Evolutionary conservation across 1,284 basidiomycete genomes (phyloP).

Genomic region (Puccinia novopanici): DNA sequence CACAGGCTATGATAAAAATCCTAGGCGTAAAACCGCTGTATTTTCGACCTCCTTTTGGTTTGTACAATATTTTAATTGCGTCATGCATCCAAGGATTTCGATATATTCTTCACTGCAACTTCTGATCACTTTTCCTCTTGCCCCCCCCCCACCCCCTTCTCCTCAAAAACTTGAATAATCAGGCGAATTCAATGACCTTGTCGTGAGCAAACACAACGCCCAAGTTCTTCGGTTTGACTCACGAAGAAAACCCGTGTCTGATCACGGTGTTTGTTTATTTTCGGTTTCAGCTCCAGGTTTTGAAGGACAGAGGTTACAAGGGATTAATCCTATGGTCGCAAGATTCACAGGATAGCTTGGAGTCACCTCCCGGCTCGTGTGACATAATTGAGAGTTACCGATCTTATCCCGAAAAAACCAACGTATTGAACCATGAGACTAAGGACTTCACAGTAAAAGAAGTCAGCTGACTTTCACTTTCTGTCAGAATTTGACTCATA

Average conservation of each 20-base stretch:
- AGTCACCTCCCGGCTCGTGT: background rate
- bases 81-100: background rate
- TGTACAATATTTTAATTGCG: background rate
- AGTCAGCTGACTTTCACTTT: background rate
- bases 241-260: background rate
- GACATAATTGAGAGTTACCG: constrained; percentile 35
- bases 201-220: constrained; percentile 14
- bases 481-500: background rate
- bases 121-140: background rate
- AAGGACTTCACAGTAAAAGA: background rate
- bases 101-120: background rate
- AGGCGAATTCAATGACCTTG: constrained; percentile 52
- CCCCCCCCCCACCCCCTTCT: background rate
- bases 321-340: constrained; percentile 49
- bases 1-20: constrained; percentile 56
- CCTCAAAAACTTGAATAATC: constrained; percentile 38
- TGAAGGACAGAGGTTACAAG: constrained; percentile 55
- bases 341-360: constrained; percentile 24
- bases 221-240: background rate
- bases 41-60: constrained; percentile 54
- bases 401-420: constrained; percentile 22
- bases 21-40: constrained; percentile 56
- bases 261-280: too few species aligned
- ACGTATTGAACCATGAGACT: constrained; percentile 44
- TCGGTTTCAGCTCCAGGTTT: constrained; percentile 41